Base-by-base conservation (phyloP, 2,329 filamentous ascomycete species). In the Hypoxylon sp. region DNA sequence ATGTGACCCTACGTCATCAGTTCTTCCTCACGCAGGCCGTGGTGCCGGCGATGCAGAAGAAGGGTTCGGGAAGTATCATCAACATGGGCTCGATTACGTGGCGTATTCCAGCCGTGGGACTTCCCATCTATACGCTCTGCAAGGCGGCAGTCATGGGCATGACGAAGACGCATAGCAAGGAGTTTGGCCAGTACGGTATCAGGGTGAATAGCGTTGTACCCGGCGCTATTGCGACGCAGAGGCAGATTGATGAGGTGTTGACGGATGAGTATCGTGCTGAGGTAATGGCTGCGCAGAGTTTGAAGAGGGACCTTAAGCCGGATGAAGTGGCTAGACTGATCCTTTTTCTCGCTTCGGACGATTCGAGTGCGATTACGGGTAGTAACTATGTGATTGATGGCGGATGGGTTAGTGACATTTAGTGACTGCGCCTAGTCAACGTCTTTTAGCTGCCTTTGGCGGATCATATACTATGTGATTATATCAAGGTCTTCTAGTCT, bases 201-300 rank as follows among this genome's bases (percentile, higher is more conserved):
- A 66, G 82, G 0, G 79, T 84, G 5, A 85, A 85, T 55, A 83
- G 81, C 60, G 79, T 85, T 29, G 82, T 84, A 80, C 83, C 83
- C 0, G 82, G 82, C 0, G 76, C 81, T 1, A 81, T 84, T 30
- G 81, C 80, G 1, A 85, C 83, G 5, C 73, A 80, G 75, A 73
- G 81, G 3, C 81, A 83, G 78, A 78, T 77, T 32, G 72, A 78
- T 0, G 78, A 81, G 61, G 76, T 84, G 12, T 67, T 83, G 32
- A 84, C 81, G 27, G 75, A 77, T 0, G 81, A 82, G 71, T 81
- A 70, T 68, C 76, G 74, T 29, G 72, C 70, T 5, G 70, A 73
- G 43, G 78, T 82, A 3, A 70, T 83, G 68, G 71, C 71, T 0
- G 74, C 74, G 1, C 82, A 84, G 75, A 78, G 78, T 14, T 47